Conservation (phyloP, 805 yeast species). For the Myxozyma mucilagina region DNA sequence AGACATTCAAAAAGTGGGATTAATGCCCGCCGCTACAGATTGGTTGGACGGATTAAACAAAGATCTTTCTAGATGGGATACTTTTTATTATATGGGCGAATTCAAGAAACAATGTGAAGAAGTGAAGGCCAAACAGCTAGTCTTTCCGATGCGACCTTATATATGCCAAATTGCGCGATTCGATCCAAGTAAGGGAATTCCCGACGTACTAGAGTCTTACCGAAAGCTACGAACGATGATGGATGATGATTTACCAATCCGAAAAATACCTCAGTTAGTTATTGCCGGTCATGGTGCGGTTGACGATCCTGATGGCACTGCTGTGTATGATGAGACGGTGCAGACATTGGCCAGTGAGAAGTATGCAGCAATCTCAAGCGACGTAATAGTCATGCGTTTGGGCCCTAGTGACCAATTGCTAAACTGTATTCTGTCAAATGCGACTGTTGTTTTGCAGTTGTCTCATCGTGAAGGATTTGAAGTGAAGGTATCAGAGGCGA, state of each 20-base stretch:
- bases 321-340: conserved; percentile 24
- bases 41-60: conserved; percentile 32
- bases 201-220: conserved; percentile 30
- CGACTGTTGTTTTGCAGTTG: conserved; percentile 27
- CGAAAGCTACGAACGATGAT: conserved; percentile 22
- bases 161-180: conserved; percentile 31
- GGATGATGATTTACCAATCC: conserved; percentile 28
- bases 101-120: conserved; percentile 28
- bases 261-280: conserved; percentile 32
- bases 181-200: conserved; percentile 32
- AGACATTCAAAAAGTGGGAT: conserved; percentile 20
- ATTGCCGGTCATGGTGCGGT: conserved; percentile 32
- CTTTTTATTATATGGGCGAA: conserved; percentile 26
- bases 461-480: conserved; percentile 33
- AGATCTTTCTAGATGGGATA: conserved; percentile 27
- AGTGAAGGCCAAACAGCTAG: conserved; percentile 26
- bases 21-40: conserved; percentile 31
- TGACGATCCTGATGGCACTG: conserved; percentile 32
- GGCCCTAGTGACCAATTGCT: conserved; percentile 32
- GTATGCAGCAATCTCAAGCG: conserved; percentile 22
- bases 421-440: conserved; percentile 27
- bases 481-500: conserved; percentile 31
- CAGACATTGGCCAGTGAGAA: conserved; percentile 13
- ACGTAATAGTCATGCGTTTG: conserved; percentile 25
- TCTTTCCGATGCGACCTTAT: conserved; percentile 30